Evolutionary conservation across 345 rosid species (phyloP).

Genomic region (Euphorbia peplus): DNA sequence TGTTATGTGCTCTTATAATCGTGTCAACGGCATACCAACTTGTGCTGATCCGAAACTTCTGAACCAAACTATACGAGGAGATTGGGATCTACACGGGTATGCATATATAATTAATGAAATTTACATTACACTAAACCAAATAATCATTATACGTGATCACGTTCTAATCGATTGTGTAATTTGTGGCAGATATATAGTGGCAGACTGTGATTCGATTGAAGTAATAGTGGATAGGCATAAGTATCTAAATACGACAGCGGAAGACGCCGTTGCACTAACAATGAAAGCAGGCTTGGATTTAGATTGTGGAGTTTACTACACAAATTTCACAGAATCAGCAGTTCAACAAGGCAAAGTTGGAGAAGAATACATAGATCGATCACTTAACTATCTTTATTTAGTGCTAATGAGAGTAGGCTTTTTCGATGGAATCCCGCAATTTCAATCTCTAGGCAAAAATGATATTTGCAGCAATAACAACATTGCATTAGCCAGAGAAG

Average conservation of each 20-base stretch:
- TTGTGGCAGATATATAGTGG: constrained; percentile 42
- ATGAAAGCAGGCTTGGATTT: constrained; percentile 71
- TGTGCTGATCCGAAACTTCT: constrained; percentile 79
- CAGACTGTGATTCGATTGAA: constrained; percentile 36
- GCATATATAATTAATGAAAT: no score
- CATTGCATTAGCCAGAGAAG: constrained; percentile 45
- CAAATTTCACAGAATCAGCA: constrained; percentile 29
- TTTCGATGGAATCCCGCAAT: constrained; percentile 51
- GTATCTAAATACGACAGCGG: constrained; percentile 42
- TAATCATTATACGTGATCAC: background rate
- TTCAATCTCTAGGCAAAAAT: constrained; percentile 28
- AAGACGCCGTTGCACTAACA: constrained; percentile 51
- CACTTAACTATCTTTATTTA: constrained; percentile 32
- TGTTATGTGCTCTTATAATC: constrained; percentile 87
- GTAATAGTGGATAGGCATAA: constrained; percentile 45
- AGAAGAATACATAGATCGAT: constrained; percentile 33
- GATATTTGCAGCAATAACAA: constrained; percentile 37
- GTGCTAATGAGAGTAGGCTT: constrained; percentile 65
- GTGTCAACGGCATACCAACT: constrained; percentile 78
- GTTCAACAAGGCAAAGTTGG: constrained; percentile 41
- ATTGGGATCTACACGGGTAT: constrained; percentile 21
- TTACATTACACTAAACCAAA: no score
- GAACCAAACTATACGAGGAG: constrained; percentile 29
- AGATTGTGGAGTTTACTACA: constrained; percentile 55
- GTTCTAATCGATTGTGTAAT: constrained; percentile 16